Conservation (phyloP, 805 yeast genomes). For the Tetrapisispora nanseiensis region DNA sequence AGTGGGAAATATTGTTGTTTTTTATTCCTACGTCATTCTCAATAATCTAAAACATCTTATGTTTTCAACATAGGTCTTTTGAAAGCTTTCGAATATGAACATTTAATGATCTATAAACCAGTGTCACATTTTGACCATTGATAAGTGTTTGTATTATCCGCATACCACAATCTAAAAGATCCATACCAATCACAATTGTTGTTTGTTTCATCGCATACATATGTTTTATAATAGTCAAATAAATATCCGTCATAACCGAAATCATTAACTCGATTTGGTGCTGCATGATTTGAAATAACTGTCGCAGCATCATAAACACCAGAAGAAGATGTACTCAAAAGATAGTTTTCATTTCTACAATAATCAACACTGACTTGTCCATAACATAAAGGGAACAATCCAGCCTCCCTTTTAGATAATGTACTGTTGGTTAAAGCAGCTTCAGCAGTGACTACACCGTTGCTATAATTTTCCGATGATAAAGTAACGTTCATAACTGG, state of each 20-base stretch:
- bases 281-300: neutral
- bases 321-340: neutral
- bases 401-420: neutral
- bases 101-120: neutral
- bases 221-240: neutral
- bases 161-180: neutral
- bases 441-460: neutral
- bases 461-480: neutral
- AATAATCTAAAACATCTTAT: too few species aligned
- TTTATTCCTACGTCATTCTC: too few species aligned
- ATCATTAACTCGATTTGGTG: neutral
- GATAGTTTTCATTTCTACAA: neutral
- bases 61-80: too few species aligned
- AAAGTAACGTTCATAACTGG: neutral
- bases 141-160: neutral
- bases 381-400: neutral
- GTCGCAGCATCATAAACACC: conserved; percentile 1
- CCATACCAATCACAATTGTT: neutral
- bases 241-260: neutral
- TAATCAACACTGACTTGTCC: neutral
- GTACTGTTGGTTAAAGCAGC: neutral
- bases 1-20: too few species aligned
- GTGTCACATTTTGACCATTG: neutral
- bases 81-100: too few species aligned
- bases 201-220: neutral